A percentile compares a stretch with the other conserved stretches of the same genome.
Evolutionary conservation across 176 grass and related monocot species (phyloP).

Genomic region (Avena eriantha): DNA sequence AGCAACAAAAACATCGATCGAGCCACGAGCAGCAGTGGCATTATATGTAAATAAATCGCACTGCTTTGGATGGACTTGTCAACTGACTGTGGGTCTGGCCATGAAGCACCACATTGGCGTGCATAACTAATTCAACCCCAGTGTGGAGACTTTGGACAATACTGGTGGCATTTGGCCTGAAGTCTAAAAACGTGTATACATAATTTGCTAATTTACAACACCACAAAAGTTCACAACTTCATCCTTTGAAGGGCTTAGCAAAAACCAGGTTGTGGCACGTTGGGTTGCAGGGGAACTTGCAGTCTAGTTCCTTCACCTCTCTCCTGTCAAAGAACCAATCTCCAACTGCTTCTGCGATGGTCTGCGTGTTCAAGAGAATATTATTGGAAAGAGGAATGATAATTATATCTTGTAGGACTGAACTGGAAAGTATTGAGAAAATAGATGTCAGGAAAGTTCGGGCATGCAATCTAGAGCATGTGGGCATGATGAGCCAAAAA

Average conservation of each 20-base stretch:
- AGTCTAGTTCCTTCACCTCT: constrained; percentile 76
- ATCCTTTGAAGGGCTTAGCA: constrained; percentile 46
- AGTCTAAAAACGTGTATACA: background rate
- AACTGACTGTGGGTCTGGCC: too few relatives aligned
- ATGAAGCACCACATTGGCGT: background rate
- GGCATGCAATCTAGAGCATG: background rate
- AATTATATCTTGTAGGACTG: background rate
- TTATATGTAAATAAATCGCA: background rate
- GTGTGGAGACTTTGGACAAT: background rate
- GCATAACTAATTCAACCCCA: background rate
- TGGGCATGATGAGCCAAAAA: background rate
- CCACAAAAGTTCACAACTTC: background rate
- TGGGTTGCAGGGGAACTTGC: constrained; percentile 77
- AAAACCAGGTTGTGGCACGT: constrained; percentile 82
- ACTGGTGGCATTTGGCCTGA: background rate
- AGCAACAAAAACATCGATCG: background rate
- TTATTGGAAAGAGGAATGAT: background rate
- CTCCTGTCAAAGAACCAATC: constrained; percentile 79
- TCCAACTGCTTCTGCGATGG: constrained; percentile 78
- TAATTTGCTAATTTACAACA: constrained; percentile 25
- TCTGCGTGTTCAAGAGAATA: constrained; percentile 36
- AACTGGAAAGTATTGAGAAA: background rate
- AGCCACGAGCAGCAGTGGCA: background rate
- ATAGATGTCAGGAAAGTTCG: background rate
- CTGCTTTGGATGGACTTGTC: background rate